Percentiles rank a stretch among this genome's conserved stretches.
Evolutionary conservation across 1,284 basidiomycete species (phyloP).

Genomic region (Ceratobasidium sp.): DNA sequence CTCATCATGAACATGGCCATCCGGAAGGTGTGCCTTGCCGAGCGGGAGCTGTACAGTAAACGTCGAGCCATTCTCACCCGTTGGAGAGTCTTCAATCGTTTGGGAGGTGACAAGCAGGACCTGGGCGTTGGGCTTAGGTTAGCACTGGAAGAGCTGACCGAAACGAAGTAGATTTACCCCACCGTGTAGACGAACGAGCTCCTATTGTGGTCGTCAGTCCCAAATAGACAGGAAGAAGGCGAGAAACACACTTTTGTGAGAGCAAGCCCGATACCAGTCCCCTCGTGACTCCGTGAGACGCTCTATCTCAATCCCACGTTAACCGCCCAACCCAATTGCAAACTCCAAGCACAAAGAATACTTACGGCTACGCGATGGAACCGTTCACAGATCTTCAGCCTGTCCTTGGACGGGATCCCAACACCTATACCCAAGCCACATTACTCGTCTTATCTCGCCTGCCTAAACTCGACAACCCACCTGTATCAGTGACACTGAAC

Average conservation of each 20-base stretch:
- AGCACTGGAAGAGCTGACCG: neutral
- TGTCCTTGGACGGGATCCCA: slow-evolving; percentile 52
- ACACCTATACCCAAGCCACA: slow-evolving; percentile 43
- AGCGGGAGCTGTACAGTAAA: slow-evolving; percentile 53
- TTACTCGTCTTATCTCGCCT: neutral
- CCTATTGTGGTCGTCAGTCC: slow-evolving; percentile 32
- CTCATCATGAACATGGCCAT: slow-evolving; percentile 49
- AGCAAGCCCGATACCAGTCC: slow-evolving; percentile 55
- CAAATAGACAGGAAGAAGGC: neutral
- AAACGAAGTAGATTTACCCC: slow-evolving; percentile 44
- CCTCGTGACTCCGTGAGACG: slow-evolving; percentile 53
- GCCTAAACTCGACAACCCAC: slow-evolving; percentile 12
- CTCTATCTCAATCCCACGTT: slow-evolving; percentile 46
- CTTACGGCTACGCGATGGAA: slow-evolving; percentile 53
- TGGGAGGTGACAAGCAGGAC: slow-evolving; percentile 5
- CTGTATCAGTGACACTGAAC: slow-evolving; percentile 52
- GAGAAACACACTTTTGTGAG: slow-evolving; percentile 49
- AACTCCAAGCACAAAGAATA: neutral
- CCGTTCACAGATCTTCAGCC: slow-evolving; percentile 52
- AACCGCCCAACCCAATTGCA: neutral
- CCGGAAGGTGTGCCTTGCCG: slow-evolving; percentile 50
- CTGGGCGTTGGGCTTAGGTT: slow-evolving; percentile 18
- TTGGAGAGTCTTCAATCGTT: slow-evolving; percentile 43
- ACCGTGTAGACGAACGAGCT: slow-evolving; percentile 54
- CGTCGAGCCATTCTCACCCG: slow-evolving; percentile 51